Conservation (phyloP, 176 grass and related monocot genomes). For the Hordeum vulgare region MorexV3_pseudomolecules_assembly NC_058523.1:315406807-315407306, state of each 20-base stretch:
- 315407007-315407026: background rate
- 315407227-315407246: no score
- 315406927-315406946: background rate
- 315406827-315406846: background rate
- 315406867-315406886: background rate
- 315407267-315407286: background rate
- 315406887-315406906: background rate
- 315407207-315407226: no score
- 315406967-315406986: background rate
- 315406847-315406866: background rate
- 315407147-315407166: no score
- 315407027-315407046: background rate
- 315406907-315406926: background rate
- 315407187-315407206: no score
- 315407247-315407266: background rate
- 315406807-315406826: background rate
- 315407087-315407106: no score
- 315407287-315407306: constrained; percentile 20
- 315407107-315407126: no score
- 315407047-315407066: background rate
- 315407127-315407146: no score
- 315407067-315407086: background rate
- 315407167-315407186: no score
- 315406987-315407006: background rate
- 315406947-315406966: background rate